A percentile compares a stretch with the other conserved stretches of the same genome.
These are phyloP conservation scores for Pisolithus tinctorius DNA, from an alignment of 768 basidiomycete genomes.

Conservation along the genomic window DNA sequence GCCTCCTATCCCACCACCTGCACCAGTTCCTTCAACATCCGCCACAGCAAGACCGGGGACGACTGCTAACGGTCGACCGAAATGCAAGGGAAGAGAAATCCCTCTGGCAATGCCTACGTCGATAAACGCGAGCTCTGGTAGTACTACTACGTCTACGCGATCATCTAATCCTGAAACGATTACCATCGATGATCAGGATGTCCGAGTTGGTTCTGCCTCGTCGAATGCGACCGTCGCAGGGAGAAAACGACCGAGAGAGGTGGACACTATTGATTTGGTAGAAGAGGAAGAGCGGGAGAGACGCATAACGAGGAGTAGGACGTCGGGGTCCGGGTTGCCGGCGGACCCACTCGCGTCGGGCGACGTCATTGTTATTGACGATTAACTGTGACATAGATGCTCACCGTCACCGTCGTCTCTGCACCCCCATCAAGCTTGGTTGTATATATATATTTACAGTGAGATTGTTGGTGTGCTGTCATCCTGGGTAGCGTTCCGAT, in stretches of 20 bases:
- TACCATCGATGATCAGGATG: constrained; percentile 27
- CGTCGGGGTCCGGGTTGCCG: constrained; percentile 5
- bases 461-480: not conserved
- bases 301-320: constrained; percentile 12
- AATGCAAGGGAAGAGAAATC: constrained; percentile 31
- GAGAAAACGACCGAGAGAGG: constrained; percentile 33
- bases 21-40: constrained; percentile 8
- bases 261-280: constrained; percentile 23
- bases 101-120: constrained; percentile 3
- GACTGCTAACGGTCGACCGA: constrained; percentile 16
- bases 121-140: constrained; percentile 7
- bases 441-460: not conserved
- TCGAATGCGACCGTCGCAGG: constrained; percentile 8
- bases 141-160: constrained; percentile 10
- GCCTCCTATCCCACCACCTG: constrained; percentile 24
- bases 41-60: not conserved
- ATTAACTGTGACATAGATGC: constrained; percentile 12
- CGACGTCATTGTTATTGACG: constrained; percentile 43
- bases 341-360: constrained; percentile 14
- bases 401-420: not conserved
- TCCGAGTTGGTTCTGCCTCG: constrained; percentile 12
- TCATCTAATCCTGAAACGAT: constrained; percentile 15
- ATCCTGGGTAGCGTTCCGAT: too few relatives aligned
- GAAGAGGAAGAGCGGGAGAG: constrained; percentile 23
- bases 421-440: not conserved